A percentile compares a stretch with the other conserved stretches of the same genome.
Evolutionary conservation across 306 rosid genomes (phyloP).

Genomic region (Spatholobus suberectus): DNA sequence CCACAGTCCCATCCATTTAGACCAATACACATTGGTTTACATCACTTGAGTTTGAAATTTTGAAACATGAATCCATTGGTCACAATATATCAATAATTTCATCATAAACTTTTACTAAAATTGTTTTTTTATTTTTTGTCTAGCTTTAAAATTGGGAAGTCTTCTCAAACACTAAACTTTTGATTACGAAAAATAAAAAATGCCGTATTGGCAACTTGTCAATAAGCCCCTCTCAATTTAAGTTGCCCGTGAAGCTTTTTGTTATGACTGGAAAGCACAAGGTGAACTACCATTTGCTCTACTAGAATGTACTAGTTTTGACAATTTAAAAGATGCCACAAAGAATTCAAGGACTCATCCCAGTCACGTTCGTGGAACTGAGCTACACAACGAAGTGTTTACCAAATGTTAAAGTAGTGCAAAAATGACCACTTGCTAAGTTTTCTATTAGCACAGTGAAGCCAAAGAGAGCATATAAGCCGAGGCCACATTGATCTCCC

Average conservation of each 20-base stretch:
- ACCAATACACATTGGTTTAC: too few species aligned
- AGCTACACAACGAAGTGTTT: not conserved
- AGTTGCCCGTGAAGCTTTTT: constrained; percentile 27
- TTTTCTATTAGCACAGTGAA: constrained; percentile 7
- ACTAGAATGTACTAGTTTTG: constrained; percentile 3
- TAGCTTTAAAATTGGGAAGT: too few species aligned
- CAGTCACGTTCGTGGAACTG: not conserved
- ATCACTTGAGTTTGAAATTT: too few species aligned
- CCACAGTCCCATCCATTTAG: too few species aligned
- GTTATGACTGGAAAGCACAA: not conserved
- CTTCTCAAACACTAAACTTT: too few species aligned
- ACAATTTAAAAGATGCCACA: constrained; percentile 34
- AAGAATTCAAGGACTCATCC: constrained; percentile 19
- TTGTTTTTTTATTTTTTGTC: too few species aligned
- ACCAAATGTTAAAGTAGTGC: not conserved
- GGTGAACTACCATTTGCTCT: constrained; percentile 31
- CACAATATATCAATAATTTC: too few species aligned
- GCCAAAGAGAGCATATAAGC: not conserved
- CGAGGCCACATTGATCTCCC: not conserved
- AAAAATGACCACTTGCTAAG: constrained; percentile 43
- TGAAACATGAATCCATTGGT: too few species aligned
- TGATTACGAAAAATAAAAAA: too few species aligned
- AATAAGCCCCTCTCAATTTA: not conserved
- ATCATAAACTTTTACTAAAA: too few species aligned
- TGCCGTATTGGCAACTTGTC: not conserved